Conservation (phyloP, 2,329 filamentous ascomycete genomes). For the Ceratocystis destructans region DNA sequence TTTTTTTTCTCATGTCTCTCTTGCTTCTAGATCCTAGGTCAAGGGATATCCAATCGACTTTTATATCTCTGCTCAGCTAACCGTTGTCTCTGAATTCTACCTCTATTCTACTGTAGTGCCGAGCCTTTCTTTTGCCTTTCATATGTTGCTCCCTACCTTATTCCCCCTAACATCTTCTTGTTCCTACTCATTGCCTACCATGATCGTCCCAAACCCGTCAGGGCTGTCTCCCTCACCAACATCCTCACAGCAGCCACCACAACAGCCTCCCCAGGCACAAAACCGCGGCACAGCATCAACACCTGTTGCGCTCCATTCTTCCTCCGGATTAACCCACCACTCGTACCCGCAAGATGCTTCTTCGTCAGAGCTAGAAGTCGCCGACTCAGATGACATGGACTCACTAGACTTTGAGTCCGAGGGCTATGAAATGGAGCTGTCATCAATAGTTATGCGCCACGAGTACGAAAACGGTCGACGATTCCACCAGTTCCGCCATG, state of each 20-base stretch:
- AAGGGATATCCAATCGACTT: neutral
- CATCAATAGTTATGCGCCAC: conserved; percentile 18
- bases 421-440: conserved; percentile 24
- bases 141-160: neutral
- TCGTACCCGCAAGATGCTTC: conserved; percentile 7
- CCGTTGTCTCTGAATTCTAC: neutral
- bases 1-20: neutral
- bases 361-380: conserved; percentile 8
- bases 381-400: conserved; percentile 18
- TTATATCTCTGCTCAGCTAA: neutral
- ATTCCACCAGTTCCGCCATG: conserved; percentile 34
- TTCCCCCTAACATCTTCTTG: neutral
- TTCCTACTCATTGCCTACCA: neutral
- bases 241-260: neutral
- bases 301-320: conserved; percentile 8
- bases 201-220: neutral
- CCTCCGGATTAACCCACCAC: neutral
- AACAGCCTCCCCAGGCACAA: neutral
- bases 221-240: neutral
- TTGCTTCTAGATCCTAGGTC: neutral
- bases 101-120: neutral
- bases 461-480: conserved; percentile 20
- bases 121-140: neutral
- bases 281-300: neutral
- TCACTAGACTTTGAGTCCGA: conserved; percentile 23